Percentiles rank a stretch among this genome's conserved stretches.
Conservation (phyloP, 345 rosid species). For the Abelmoschus esculentus region DNA sequence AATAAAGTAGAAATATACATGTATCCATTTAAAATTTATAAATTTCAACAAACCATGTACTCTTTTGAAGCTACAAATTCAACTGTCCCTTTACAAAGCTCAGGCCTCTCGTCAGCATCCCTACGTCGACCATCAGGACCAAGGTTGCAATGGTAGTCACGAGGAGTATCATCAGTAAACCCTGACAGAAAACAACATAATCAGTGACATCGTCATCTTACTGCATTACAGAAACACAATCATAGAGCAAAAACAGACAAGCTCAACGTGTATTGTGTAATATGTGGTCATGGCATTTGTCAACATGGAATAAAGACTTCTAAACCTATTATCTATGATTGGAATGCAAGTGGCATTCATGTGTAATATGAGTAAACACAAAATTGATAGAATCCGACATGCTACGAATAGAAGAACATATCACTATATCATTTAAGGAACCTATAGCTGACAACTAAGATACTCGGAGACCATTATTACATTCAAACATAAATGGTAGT, state of each 20-base stretch:
- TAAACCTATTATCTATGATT: no score
- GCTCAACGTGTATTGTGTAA: neutral
- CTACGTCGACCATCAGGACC: conserved; percentile 92
- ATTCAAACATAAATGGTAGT: neutral
- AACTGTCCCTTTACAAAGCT: conserved; percentile 87
- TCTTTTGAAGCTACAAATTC: conserved; percentile 91
- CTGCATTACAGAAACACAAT: neutral
- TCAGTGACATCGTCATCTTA: neutral
- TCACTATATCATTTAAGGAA: neutral
- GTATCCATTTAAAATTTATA: neutral
- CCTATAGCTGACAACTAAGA: neutral
- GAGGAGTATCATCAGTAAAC: conserved; percentile 73
- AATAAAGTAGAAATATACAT: neutral
- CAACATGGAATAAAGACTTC: neutral
- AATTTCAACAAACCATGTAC: conserved; percentile 58
- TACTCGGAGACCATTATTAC: neutral
- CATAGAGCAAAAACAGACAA: conserved; percentile 1
- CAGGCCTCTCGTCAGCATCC: conserved; percentile 95
- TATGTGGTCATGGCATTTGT: conserved; percentile 5
- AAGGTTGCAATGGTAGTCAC: conserved; percentile 79
- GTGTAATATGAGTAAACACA: conserved; percentile 1
- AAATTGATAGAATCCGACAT: neutral
- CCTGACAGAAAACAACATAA: conserved; percentile 35
- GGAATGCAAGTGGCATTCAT: neutral
- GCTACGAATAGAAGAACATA: neutral